Conservation (phyloP, 305 asterid genomes). For the Plantago lanceolata region DNA sequence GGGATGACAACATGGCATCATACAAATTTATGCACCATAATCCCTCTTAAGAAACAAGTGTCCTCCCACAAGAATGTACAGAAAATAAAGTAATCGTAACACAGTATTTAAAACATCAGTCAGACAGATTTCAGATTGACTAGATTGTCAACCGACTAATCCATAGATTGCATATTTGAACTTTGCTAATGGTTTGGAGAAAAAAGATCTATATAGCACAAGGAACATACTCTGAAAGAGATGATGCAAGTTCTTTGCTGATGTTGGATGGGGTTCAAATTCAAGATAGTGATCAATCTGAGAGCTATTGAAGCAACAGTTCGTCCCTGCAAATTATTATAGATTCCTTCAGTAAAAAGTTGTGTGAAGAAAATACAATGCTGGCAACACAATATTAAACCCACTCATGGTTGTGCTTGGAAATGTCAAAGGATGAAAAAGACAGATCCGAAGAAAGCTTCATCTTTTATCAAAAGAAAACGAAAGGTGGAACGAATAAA, state of each 20-base stretch:
- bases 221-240: slow-evolving; percentile 80
- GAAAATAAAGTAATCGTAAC: background rate
- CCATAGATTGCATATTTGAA: background rate
- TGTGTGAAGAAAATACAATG: slow-evolving; percentile 4
- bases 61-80: too few relatives aligned
- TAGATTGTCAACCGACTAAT: background rate
- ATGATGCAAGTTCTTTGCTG: slow-evolving; percentile 79
- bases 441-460: background rate
- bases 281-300: slow-evolving; percentile 72
- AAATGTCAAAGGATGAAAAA: background rate
- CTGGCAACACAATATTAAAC: slow-evolving; percentile 1
- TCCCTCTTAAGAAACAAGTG: too few relatives aligned
- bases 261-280: slow-evolving; percentile 90
- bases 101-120: background rate
- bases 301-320: slow-evolving; percentile 89
- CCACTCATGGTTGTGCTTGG: background rate
- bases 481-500: background rate
- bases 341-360: slow-evolving; percentile 15
- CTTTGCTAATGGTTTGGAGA: slow-evolving; percentile 4
- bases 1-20: background rate
- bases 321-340: slow-evolving; percentile 57
- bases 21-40: background rate
- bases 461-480: background rate
- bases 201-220: slow-evolving; percentile 15
- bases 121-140: background rate